phyloP scores from a whole-genome alignment of 2,329 filamentous ascomycete genomes.

The Epichloe sylvatica region DNA sequence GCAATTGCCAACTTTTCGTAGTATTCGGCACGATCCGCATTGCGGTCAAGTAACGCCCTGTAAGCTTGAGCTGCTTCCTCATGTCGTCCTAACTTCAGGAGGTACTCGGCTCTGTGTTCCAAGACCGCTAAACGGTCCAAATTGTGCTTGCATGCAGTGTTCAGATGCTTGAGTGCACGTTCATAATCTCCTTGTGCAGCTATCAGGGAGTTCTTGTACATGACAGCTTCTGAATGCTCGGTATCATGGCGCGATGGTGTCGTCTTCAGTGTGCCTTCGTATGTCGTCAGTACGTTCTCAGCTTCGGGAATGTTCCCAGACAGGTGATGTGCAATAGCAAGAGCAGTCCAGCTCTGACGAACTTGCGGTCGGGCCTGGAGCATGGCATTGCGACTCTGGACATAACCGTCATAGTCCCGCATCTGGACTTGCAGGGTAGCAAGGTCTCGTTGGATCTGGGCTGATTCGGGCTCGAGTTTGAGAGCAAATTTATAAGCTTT shows the following conservation, averaged over 20 bases:
- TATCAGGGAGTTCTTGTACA: constrained; percentile 95
- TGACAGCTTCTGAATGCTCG: constrained; percentile 82
- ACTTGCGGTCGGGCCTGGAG: constrained; percentile 68
- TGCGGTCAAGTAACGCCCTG: constrained; percentile 66
- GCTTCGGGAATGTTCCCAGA: constrained; percentile 74
- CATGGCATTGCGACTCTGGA: constrained; percentile 79
- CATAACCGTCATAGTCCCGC: constrained; percentile 86
- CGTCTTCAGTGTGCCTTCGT: constrained; percentile 82
- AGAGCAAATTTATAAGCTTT: constrained; percentile 98
- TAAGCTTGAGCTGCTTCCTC: constrained; percentile 75
- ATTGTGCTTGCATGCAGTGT: constrained; percentile 60
- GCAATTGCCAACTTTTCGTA: constrained; percentile 64
- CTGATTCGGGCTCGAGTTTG: constrained; percentile 81
- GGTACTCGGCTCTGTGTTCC: constrained; percentile 75
- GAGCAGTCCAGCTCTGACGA: constrained; percentile 92
- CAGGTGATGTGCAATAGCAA: constrained; percentile 86
- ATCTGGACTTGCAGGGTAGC: constrained; percentile 91
- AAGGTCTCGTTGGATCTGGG: constrained; percentile 86
- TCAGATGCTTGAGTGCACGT: constrained; percentile 73
- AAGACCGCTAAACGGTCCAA: constrained; percentile 74
- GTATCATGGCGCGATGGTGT: constrained; percentile 64
- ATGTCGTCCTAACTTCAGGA: constrained; percentile 61
- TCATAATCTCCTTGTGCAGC: constrained; percentile 75
- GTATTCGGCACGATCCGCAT: constrained; percentile 75
- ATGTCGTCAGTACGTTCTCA: constrained; percentile 80